Base-by-base conservation (phyloP, 495 filamentous ascomycete species). In the Rhypophila decipiens region DNA sequence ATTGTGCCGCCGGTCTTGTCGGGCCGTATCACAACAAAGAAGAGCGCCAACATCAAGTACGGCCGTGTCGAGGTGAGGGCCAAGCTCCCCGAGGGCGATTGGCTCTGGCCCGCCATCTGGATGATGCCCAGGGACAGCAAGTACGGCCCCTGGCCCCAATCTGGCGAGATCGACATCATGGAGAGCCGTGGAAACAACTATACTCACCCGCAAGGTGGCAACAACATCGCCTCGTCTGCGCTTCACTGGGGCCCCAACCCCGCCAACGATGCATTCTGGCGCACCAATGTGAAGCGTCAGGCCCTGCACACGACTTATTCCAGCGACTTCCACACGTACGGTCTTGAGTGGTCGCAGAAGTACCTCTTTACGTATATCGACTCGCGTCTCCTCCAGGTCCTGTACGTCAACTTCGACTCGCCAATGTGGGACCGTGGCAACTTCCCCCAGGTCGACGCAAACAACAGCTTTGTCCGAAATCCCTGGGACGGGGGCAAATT, bases 41-140 rank as follows among this genome's bases (percentile, higher is more conserved):
- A 72, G 18, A 77, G 84, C 21, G 80, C 81, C 12, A 72, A 62
- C 8, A 88, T 94, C 72, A 86, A 79, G 59, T 94, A 87, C 59
- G 88, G 88, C 42, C 82, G 86, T 35, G 74, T 94, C 42, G 85
- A 94, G 61, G 87, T 94, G 7, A 78, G 70, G 3, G 88, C 88
- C 20, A 82, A 81, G 55, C 61, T 91, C 15, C 86, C 88, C 1
- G 64, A 66, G 8, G 88, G 88, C 23, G 86, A 90, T 59, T 94
- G 88, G 88, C 72, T 94, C 20, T 94, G 88, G 88, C 88, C 88
- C 19, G 88, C 87, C 33, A 91, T 94, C 56, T 93, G 88, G 86
- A 87, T 94, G 87, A 74, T 94, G 75, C 88, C 88, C 7, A 78
- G 80, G 24, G 69, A 85, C 24, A 67, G 76, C 29, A 80, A 70